These are phyloP conservation scores for Fusarium oxysporum DNA, from an alignment of 2,329 filamentous ascomycete genomes.

Conservation along the genomic window DNA sequence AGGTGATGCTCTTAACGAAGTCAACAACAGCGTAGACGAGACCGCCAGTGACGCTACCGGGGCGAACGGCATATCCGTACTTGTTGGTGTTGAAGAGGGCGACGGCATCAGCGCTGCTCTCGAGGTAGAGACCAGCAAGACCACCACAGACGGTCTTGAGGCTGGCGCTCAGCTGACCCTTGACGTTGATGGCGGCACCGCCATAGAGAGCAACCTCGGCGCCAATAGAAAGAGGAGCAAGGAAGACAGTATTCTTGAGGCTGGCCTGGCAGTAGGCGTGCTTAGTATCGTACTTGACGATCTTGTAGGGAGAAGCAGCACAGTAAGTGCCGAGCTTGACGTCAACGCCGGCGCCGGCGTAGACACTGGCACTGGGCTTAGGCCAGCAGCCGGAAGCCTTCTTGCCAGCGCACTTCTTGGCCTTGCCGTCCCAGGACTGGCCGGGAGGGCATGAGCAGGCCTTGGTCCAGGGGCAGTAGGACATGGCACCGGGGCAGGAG, in stretches of 20 bases:
- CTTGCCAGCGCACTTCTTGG: slow-evolving; percentile 46
- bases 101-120: slow-evolving; percentile 47
- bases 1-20: slow-evolving; percentile 42
- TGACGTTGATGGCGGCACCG: slow-evolving; percentile 42
- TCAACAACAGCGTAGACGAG: slow-evolving; percentile 44
- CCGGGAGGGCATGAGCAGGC: slow-evolving; percentile 59
- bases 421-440: slow-evolving; percentile 51
- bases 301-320: slow-evolving; percentile 51
- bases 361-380: slow-evolving; percentile 45
- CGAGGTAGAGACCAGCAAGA: slow-evolving; percentile 51
- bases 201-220: slow-evolving; percentile 45
- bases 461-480: slow-evolving; percentile 53
- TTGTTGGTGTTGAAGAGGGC: slow-evolving; percentile 53
- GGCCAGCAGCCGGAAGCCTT: slow-evolving; percentile 50
- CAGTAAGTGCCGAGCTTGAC: slow-evolving; percentile 50
- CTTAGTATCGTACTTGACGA: slow-evolving; percentile 49
- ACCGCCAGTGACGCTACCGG: slow-evolving; percentile 44
- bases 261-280: slow-evolving; percentile 53
- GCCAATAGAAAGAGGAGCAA: slow-evolving; percentile 45
- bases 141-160: slow-evolving; percentile 50
- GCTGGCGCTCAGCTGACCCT: slow-evolving; percentile 43
- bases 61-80: slow-evolving; percentile 47
- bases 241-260: slow-evolving; percentile 50
- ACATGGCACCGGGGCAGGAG: slow-evolving; percentile 51
- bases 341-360: slow-evolving; percentile 35